These are phyloP conservation scores for Acidiella bohemica DNA, from an alignment of 495 filamentous ascomycete genomes.

Conservation along the genomic window DNA sequence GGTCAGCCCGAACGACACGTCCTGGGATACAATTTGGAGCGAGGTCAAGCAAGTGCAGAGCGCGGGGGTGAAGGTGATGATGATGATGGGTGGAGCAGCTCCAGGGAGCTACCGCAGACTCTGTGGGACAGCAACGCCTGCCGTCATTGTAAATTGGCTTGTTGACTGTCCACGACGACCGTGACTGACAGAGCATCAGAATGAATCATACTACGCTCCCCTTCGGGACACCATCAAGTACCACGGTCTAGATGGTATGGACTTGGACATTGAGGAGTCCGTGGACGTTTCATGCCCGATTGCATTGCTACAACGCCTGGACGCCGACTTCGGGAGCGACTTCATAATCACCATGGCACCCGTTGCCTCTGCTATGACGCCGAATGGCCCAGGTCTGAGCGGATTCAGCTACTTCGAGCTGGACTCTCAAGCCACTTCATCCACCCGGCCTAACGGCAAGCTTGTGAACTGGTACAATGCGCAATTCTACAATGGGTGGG, in stretches of 20 bases:
- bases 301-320: slow-evolving; percentile 57
- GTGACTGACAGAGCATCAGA: no score
- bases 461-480: slow-evolving; percentile 55
- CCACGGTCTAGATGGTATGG: slow-evolving; percentile 53
- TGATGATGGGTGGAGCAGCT: slow-evolving; percentile 74
- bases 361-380: slow-evolving; percentile 53
- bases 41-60: slow-evolving; percentile 53
- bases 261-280: slow-evolving; percentile 71
- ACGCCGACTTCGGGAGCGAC: slow-evolving; percentile 50
- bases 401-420: slow-evolving; percentile 62
- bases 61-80: slow-evolving; percentile 56
- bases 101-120: slow-evolving; percentile 43
- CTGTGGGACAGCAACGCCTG: background rate
- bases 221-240: slow-evolving; percentile 45
- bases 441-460: slow-evolving; percentile 27
- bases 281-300: slow-evolving; percentile 60
- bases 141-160: background rate
- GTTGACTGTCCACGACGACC: no score
- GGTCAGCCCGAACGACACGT: slow-evolving; percentile 45
- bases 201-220: slow-evolving; percentile 44
- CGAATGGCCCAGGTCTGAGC: slow-evolving; percentile 47
- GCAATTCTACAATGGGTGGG: slow-evolving; percentile 80
- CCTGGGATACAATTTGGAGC: slow-evolving; percentile 50
- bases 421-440: slow-evolving; percentile 49
- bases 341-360: slow-evolving; percentile 72